These are phyloP conservation scores for Mycena sp. DNA, from an alignment of 1,284 basidiomycete genomes.

Conservation along the genomic window DNA sequence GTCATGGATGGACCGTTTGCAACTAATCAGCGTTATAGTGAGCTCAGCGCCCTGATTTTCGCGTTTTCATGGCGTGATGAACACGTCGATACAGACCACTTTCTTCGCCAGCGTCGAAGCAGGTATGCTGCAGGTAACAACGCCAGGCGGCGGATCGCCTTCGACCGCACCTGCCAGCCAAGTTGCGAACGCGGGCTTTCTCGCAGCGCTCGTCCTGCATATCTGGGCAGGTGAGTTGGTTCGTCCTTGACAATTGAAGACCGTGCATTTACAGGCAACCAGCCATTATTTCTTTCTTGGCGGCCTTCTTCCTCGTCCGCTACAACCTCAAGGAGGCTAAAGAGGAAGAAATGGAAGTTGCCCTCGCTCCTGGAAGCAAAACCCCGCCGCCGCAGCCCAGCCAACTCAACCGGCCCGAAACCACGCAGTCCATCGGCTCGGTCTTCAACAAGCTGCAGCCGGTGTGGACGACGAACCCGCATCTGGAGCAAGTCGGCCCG, in stretches of 20 bases:
- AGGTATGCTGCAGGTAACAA: slow-evolving; percentile 56
- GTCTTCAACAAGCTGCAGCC: slow-evolving; percentile 26
- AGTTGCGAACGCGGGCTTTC: slow-evolving; percentile 56
- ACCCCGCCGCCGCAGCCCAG: background rate
- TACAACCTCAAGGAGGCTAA: slow-evolving; percentile 64
- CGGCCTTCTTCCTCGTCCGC: slow-evolving; percentile 63
- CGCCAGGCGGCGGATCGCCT: slow-evolving; percentile 43
- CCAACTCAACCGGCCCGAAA: slow-evolving; percentile 7
- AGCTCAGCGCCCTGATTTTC: slow-evolving; percentile 31
- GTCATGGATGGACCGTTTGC: slow-evolving; percentile 69
- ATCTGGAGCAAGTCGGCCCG: slow-evolving; percentile 55
- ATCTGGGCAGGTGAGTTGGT: slow-evolving; percentile 60
- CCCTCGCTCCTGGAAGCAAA: slow-evolving; percentile 12
- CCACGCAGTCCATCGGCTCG: slow-evolving; percentile 24
- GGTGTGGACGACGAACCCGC: slow-evolving; percentile 54
- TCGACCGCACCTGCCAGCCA: slow-evolving; percentile 34
- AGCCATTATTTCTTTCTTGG: slow-evolving; percentile 68
- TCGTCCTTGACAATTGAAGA: background rate
- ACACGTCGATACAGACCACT: slow-evolving; percentile 55
- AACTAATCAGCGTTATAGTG: slow-evolving; percentile 67
- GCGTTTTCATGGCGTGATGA: background rate
- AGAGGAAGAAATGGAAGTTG: slow-evolving; percentile 47
- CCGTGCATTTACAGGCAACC: background rate
- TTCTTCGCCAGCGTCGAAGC: slow-evolving; percentile 71
- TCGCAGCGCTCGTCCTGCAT: slow-evolving; percentile 63